phyloP scores from a whole-genome alignment of 352 stramenopile genomes.

The Pythium insidiosum region DNA sequence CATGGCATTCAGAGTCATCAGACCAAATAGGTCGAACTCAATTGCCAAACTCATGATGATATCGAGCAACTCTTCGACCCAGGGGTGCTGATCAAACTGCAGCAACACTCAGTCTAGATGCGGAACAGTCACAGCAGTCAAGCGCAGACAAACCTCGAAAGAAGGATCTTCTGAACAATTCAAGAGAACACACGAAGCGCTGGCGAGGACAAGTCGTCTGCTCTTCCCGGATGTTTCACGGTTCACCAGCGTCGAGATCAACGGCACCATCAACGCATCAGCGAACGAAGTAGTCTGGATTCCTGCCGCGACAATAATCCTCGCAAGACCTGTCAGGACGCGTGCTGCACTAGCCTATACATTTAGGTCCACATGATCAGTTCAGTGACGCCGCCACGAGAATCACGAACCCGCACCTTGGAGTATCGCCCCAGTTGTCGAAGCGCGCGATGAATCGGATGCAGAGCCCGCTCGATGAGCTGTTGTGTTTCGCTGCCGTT shows the following conservation, averaged over 20 bases:
- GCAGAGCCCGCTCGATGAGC: slow-evolving; percentile 35
- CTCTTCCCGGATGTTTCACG: slow-evolving; percentile 2
- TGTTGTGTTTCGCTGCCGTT: slow-evolving; percentile 23
- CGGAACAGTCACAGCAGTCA: slow-evolving; percentile 8
- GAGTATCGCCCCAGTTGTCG: slow-evolving; percentile 72
- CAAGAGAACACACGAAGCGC: background rate
- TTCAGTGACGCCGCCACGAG: background rate
- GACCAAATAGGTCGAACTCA: background rate
- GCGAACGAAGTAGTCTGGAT: slow-evolving; percentile 1
- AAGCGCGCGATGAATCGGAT: too few species aligned
- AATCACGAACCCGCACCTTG: slow-evolving; percentile 34
- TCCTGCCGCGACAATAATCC: slow-evolving; percentile 8
- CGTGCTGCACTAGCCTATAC: slow-evolving; percentile 27
- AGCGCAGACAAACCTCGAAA: background rate
- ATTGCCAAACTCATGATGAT: background rate
- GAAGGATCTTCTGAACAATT: background rate
- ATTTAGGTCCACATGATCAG: background rate
- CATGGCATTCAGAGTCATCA: background rate
- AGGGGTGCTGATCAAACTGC: slow-evolving; percentile 9
- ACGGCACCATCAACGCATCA: slow-evolving; percentile 6
- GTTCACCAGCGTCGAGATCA: slow-evolving; percentile 2
- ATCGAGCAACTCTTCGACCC: slow-evolving; percentile 6
- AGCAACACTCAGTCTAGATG: slow-evolving; percentile 1
- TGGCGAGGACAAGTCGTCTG: background rate
- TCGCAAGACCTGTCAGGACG: slow-evolving; percentile 25